Conservation (phyloP, 352 stramenopile species). For the Blastocystis sp. region DNA sequence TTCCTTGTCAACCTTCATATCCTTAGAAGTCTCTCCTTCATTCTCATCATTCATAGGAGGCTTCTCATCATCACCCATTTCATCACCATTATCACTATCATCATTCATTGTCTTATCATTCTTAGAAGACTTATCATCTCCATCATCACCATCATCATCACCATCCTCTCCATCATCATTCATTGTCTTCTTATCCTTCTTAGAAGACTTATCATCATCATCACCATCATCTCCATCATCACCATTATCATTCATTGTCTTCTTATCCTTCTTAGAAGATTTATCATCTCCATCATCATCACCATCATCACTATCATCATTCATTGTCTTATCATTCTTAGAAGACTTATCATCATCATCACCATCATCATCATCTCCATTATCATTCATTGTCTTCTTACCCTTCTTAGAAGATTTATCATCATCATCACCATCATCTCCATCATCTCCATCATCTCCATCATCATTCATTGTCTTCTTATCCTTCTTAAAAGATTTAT, state of each 20-base stretch:
- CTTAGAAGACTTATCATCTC: too few species aligned
- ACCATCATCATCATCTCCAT: neutral
- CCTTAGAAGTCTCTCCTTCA: too few species aligned
- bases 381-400: neutral
- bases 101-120: too few species aligned
- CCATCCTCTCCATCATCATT: neutral
- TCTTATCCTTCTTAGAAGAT: neutral
- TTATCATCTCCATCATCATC: constrained; percentile 1
- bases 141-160: neutral
- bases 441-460: too few species aligned
- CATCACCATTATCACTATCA: neutral
- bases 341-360: neutral
- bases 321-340: neutral
- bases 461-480: constrained; percentile 57
- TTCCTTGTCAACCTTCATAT: too few species aligned
- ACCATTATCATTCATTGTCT: neutral
- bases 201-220: neutral
- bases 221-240: neutral
- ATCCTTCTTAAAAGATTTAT: constrained; percentile 18
- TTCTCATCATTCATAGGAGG: neutral
- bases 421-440: too few species aligned
- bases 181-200: neutral
- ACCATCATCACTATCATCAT: neutral
- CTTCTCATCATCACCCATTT: neutral
- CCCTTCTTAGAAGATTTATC: too few species aligned